Conservation (phyloP, 2,329 filamentous ascomycete species). For the Colletotrichum phormii region DNA sequence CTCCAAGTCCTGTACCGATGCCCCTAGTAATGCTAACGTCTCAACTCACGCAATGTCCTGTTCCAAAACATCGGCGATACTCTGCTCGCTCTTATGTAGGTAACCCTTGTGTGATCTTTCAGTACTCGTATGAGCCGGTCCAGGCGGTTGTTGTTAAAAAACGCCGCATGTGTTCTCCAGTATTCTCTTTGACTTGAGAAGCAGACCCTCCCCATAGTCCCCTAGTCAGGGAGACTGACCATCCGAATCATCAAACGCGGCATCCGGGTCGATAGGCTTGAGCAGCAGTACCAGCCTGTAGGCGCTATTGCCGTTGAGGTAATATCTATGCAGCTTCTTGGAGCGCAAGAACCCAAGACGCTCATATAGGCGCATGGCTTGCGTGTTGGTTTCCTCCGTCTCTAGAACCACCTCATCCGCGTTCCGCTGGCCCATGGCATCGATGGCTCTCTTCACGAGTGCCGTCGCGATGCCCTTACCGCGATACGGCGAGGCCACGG, state of each 20-base stretch:
- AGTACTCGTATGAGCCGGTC: background rate
- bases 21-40: background rate
- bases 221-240: slow-evolving; percentile 39
- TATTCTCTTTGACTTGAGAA: background rate
- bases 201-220: background rate
- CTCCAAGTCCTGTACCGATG: background rate
- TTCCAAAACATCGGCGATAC: background rate
- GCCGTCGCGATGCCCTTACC: slow-evolving; percentile 89
- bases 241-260: slow-evolving; percentile 49
- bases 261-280: slow-evolving; percentile 63
- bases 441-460: slow-evolving; percentile 89
- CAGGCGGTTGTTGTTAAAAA: background rate
- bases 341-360: slow-evolving; percentile 90
- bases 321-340: slow-evolving; percentile 94
- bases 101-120: background rate
- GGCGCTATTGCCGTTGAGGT: slow-evolving; percentile 95
- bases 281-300: slow-evolving; percentile 88
- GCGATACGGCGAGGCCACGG: slow-evolving; percentile 83
- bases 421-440: slow-evolving; percentile 84
- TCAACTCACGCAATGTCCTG: background rate
- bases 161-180: background rate
- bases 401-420: slow-evolving; percentile 97
- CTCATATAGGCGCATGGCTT: slow-evolving; percentile 93
- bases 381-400: slow-evolving; percentile 92
- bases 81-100: background rate